phyloP scores from a whole-genome alignment of 75 land plant species.

The Pinus albicaulis region DNA sequence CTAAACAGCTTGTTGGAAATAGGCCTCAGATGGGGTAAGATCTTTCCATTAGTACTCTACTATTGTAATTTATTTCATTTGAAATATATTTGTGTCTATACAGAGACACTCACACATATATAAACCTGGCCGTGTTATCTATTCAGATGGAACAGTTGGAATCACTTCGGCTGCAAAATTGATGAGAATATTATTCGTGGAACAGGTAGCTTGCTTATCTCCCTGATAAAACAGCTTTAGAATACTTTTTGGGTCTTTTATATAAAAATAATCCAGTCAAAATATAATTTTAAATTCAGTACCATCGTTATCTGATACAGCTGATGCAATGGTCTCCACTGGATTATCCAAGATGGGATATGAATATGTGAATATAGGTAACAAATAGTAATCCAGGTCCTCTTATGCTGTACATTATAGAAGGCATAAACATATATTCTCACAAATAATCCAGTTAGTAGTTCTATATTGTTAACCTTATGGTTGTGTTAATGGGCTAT shows the following conservation, averaged over 20 bases:
- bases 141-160: conserved; percentile 94
- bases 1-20: conserved; percentile 46
- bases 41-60: background rate
- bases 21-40: conserved; percentile 84
- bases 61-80: background rate
- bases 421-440: no score
- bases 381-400: background rate
- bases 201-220: conserved; percentile 43
- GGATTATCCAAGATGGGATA: conserved; percentile 84
- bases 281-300: no score
- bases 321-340: conserved; percentile 80
- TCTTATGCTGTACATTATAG: background rate
- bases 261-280: no score
- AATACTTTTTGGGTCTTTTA: background rate
- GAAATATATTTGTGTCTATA: no score
- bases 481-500: background rate
- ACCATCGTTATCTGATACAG: conserved; percentile 25
- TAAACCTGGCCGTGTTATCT: background rate
- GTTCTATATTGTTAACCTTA: background rate
- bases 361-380: conserved; percentile 77
- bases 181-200: conserved; percentile 60
- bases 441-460: no score
- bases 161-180: conserved; percentile 64
- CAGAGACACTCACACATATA: no score
- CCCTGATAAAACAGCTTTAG: no score